Evolutionary conservation across 768 basidiomycete species (phyloP), one percentile per base, ranked within the genome.

Genomic region (Boletus barrowsii): DNA sequence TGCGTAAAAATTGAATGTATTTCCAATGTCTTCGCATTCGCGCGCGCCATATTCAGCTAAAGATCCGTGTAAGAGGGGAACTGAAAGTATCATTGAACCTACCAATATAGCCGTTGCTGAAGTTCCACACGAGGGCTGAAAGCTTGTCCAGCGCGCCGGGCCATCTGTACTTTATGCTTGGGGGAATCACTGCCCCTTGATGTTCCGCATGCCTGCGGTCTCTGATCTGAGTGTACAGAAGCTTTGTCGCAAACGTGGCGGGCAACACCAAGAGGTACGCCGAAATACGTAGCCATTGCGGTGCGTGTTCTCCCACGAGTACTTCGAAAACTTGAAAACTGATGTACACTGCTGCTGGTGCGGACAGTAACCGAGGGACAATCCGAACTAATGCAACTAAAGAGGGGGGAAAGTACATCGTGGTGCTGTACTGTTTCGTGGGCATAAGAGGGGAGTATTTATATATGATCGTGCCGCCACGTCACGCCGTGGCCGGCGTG

Each of bases 141-240:
- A 82, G 61, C 15, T 81, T 58, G 55, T 83, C 82, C 4, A 79
- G n/a, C 54, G 76, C 79, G 24, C 79, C 81, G 7, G 74, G 67
- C 62, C 57, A 69, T 39, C 67, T 75, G 0, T 78, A 79, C 26
- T 62, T 55, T 1, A 70, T 62, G 17, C 55, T 65, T 1, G 79
- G 79, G 0, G 76, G 65, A n/a, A 79, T 64, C 10, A 76, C 74
- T 29, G 82, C 82, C 4, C 81, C 82, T 20, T 73, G 45, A 1
- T 67, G 65, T 8, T 72, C 72, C 8, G 83, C 83, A 13, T 70
- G 64, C 10, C 76, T 71, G 36, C 62, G 69, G 14, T 79, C 65
- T 11, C 76, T 75, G 3, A 82, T 79, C 1, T 62, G 47, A 41
- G 83, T 71, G 53, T 81, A 85, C 48, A 76, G 7, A 0, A 71